These are phyloP conservation scores for Prototheca cutis DNA, from an alignment of 163 green algal genomes.

Conservation along the genomic window DNA sequence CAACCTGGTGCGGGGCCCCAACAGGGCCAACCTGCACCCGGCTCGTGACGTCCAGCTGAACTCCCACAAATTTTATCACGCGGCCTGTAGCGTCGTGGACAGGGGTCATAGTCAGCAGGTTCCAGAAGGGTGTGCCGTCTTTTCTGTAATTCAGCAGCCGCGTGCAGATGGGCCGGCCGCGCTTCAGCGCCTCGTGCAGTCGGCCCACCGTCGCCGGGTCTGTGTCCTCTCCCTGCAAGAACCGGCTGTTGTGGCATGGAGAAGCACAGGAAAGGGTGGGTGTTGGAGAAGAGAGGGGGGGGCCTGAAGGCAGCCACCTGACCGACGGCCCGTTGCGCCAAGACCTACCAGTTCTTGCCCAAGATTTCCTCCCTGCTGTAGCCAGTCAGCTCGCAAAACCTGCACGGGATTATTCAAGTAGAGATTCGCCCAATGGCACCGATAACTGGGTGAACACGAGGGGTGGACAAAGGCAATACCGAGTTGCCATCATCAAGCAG, in stretches of 20 bases:
- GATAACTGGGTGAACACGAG: background rate
- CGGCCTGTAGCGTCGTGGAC: conserved; percentile 77
- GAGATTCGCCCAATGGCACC: background rate
- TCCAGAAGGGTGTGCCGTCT: conserved; percentile 91
- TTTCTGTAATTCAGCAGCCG: conserved; percentile 91
- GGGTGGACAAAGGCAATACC: background rate
- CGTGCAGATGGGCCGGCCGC: conserved; percentile 48
- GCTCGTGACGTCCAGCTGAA: conserved; percentile 87
- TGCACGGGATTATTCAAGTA: conserved; percentile 17
- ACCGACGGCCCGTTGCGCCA: background rate
- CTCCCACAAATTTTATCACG: conserved; percentile 87
- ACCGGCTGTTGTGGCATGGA: conserved; percentile 44
- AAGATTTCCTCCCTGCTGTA: conserved; percentile 83
- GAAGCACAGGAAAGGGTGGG: background rate
- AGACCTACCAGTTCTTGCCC: conserved; percentile 79
- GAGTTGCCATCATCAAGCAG: background rate
- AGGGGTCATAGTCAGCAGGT: conserved; percentile 90
- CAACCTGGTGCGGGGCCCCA: too few relatives aligned
- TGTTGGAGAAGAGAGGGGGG: background rate
- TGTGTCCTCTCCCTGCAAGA: conserved; percentile 84
- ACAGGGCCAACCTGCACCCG: too few relatives aligned
- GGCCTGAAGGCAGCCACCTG: background rate
- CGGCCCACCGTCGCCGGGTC: conserved; percentile 75
- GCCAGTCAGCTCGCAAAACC: conserved; percentile 84
- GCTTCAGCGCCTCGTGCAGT: conserved; percentile 64